These are phyloP conservation scores for Neopestalotiopsis rosae DNA, from an alignment of 2,329 filamentous ascomycete species.

Conservation along the genomic window DNA sequence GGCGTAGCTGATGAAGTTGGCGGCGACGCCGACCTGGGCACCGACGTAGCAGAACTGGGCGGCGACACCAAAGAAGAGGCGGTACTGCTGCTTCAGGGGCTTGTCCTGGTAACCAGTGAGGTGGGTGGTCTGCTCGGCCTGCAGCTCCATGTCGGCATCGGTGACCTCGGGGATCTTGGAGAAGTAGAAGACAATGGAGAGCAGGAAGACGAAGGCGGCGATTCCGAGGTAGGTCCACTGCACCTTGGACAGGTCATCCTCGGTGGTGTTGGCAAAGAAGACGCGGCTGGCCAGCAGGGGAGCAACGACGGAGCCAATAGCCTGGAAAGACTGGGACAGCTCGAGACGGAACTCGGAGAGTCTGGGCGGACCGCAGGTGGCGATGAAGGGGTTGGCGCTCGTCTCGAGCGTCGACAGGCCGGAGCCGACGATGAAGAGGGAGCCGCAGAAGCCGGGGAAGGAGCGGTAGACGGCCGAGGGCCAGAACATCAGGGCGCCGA, in stretches of 20 bases:
- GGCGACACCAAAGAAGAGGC: slow-evolving; percentile 16
- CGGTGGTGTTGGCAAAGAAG: slow-evolving; percentile 17
- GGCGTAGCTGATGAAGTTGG: slow-evolving; percentile 18
- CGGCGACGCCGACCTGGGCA: slow-evolving; percentile 18
- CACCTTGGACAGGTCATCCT: slow-evolving; percentile 16
- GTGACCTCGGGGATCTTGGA: slow-evolving; percentile 17
- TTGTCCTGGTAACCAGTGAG: slow-evolving; percentile 17
- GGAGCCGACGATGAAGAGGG: slow-evolving; percentile 17
- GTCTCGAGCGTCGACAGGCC: slow-evolving; percentile 19
- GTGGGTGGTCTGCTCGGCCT: slow-evolving; percentile 14
- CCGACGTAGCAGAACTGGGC: slow-evolving; percentile 19
- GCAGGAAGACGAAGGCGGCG: slow-evolving; percentile 18
- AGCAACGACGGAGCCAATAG: slow-evolving; percentile 16
- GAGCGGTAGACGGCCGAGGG: slow-evolving; percentile 17
- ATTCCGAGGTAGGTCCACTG: slow-evolving; percentile 18
- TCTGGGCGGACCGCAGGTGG: slow-evolving; percentile 16
- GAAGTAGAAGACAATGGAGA: slow-evolving; percentile 18
- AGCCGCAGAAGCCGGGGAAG: slow-evolving; percentile 16
- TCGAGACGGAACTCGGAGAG: slow-evolving; percentile 19
- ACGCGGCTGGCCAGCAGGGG: slow-evolving; percentile 17
- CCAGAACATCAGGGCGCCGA: slow-evolving; percentile 18
- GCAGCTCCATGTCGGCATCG: slow-evolving; percentile 18
- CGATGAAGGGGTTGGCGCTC: slow-evolving; percentile 18
- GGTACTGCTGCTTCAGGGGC: slow-evolving; percentile 15
- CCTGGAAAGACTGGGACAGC: slow-evolving; percentile 17